Evolutionary conservation across 2,329 filamentous ascomycete species (phyloP).

Genomic region (Penicillium paneum): DNA sequence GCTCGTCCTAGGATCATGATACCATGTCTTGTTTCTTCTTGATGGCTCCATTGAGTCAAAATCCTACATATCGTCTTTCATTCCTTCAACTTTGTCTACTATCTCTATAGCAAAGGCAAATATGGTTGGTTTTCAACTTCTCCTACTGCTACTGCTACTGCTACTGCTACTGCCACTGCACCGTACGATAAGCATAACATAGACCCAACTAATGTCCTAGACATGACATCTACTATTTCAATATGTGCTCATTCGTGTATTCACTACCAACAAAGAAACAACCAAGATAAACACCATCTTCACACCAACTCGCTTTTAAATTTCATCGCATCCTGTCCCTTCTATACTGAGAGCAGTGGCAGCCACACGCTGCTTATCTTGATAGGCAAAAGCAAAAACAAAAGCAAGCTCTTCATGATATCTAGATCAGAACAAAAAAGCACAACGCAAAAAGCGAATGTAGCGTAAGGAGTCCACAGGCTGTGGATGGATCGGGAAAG

Average conservation of each 20-base stretch:
- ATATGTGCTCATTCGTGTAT: conserved; percentile 20
- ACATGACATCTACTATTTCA: conserved; percentile 6
- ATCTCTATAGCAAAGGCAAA: neutral
- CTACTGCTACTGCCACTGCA: neutral
- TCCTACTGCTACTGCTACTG: neutral
- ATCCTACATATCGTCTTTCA: neutral
- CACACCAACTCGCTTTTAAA: conserved; percentile 22
- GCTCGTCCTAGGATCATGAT: conserved; percentile 21
- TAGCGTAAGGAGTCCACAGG: conserved; percentile 13
- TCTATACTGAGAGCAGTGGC: conserved; percentile 17
- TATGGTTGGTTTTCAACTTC: neutral
- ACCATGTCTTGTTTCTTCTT: conserved; percentile 18
- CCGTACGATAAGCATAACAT: neutral
- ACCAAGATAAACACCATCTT: conserved; percentile 15
- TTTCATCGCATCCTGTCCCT: conserved; percentile 9
- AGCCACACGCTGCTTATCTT: conserved; percentile 10
- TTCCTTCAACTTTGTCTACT: neutral
- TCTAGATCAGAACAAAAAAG: conserved; percentile 18
- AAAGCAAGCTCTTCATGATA: conserved; percentile 21
- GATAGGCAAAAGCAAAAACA: conserved; percentile 14
- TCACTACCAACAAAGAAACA: conserved; percentile 12
- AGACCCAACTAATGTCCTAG: neutral
- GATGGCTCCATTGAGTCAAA: neutral
- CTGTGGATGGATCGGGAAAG: conserved; percentile 14
- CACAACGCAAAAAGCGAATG: conserved; percentile 5